Percentiles rank a stretch among this genome's conserved stretches.
phyloP scores from a whole-genome alignment of 176 grass and related monocot genomes.

The Puccinellia tenuiflora region DNA sequence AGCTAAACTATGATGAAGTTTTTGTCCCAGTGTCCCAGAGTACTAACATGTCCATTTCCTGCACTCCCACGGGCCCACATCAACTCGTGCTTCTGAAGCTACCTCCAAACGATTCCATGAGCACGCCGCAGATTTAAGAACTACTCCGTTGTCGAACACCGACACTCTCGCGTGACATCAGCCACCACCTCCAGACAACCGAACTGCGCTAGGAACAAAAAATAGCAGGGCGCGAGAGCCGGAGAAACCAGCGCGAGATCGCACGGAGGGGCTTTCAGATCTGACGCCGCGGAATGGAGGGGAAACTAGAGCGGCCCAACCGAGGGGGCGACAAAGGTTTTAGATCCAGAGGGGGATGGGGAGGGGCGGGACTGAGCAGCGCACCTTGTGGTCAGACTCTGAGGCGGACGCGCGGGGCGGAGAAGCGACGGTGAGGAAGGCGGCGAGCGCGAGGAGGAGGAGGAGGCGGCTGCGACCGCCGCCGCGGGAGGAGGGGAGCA shows the following conservation, averaged over 20 bases:
- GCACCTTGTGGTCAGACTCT: constrained; percentile 62
- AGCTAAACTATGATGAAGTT: neutral
- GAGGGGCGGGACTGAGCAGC: neutral
- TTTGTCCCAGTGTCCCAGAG: neutral
- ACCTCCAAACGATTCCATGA: neutral
- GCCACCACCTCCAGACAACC: neutral
- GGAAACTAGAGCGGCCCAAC: neutral
- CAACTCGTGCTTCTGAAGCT: neutral
- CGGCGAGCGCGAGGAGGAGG: constrained; percentile 7
- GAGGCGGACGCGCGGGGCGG: constrained; percentile 38
- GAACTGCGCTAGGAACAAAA: neutral
- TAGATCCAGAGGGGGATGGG: neutral
- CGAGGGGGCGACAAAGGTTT: neutral
- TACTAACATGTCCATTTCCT: neutral
- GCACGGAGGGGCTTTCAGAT: neutral
- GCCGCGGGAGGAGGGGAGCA: constrained; percentile 23
- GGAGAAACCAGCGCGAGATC: constrained; percentile 13
- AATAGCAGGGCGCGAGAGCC: neutral
- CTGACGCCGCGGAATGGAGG: neutral
- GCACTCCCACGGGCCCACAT: neutral
- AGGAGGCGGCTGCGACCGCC: neutral
- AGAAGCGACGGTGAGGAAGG: neutral
- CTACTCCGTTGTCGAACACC: neutral
- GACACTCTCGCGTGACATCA: neutral
- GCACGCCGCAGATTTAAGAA: neutral